phyloP scores from a whole-genome alignment of 2,329 filamentous ascomycete genomes.

The Lasiodiplodia theobromae region DNA sequence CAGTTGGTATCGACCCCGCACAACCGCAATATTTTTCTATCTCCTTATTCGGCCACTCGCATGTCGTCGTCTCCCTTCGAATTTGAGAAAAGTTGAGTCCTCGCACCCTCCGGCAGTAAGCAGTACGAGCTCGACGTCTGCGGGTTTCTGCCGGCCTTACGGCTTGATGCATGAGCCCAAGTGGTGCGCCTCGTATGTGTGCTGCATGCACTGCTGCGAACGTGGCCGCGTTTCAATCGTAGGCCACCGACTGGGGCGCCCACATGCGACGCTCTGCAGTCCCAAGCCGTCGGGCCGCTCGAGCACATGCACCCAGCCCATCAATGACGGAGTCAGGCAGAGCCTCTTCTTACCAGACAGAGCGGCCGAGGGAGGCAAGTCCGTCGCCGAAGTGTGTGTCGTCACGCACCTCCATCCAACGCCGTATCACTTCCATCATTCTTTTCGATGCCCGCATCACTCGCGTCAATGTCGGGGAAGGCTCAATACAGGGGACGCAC shows the following conservation, averaged over 20 bases:
- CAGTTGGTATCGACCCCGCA: neutral
- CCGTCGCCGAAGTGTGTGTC: neutral
- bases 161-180: neutral
- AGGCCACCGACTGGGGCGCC: neutral
- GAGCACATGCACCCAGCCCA: neutral
- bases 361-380: neutral
- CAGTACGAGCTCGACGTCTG: neutral
- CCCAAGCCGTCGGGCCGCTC: neutral
- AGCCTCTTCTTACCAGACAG: neutral
- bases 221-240: slow-evolving; percentile 21
- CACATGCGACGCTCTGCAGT: neutral
- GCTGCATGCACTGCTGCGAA: neutral
- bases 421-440: neutral
- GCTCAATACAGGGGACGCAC: neutral
- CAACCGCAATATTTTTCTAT: neutral
- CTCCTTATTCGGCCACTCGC: neutral
- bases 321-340: neutral
- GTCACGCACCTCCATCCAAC: neutral
- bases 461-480: neutral
- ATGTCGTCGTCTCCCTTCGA: neutral
- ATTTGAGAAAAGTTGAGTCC: neutral
- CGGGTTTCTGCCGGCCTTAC: neutral
- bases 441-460: neutral
- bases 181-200: neutral
- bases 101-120: neutral